Evolutionary conservation across 257 asterid genomes (phyloP).

Genomic region (Solanum ahanhuiri): DNA sequence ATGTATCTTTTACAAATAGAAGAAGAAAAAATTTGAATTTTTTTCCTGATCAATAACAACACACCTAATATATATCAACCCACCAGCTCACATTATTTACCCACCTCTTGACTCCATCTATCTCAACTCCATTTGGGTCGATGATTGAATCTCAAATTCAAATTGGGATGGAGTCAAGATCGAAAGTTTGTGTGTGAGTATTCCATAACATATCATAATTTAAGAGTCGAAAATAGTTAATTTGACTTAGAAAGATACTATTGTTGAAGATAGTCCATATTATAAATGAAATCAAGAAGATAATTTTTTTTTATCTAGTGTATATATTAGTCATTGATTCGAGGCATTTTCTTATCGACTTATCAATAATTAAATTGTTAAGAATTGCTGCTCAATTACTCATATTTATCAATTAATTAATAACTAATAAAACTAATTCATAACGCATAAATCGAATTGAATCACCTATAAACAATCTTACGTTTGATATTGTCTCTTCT

Average conservation of each 20-base stretch:
- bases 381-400: too few relatives aligned
- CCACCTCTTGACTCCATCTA: too few relatives aligned
- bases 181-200: fast-evolving
- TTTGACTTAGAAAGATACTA: background rate
- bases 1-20: too few relatives aligned
- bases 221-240: background rate
- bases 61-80: too few relatives aligned
- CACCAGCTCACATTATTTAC: too few relatives aligned
- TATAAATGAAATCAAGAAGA: background rate
- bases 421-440: background rate
- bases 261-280: background rate
- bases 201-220: background rate
- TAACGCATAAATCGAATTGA: background rate
- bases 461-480: background rate
- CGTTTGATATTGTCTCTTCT: background rate
- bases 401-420: background rate
- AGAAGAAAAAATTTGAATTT: too few relatives aligned
- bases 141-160: background rate
- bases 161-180: background rate
- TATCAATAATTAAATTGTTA: too few relatives aligned
- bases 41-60: too few relatives aligned
- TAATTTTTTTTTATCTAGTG: background rate
- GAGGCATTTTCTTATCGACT: too few relatives aligned
- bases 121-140: too few relatives aligned
- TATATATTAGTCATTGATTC: too few relatives aligned